Evolutionary conservation across 2,329 filamentous ascomycete genomes (phyloP), one percentile per base, ranked within the genome.

Genomic region (Pseudocercospora crystallina): DNA sequence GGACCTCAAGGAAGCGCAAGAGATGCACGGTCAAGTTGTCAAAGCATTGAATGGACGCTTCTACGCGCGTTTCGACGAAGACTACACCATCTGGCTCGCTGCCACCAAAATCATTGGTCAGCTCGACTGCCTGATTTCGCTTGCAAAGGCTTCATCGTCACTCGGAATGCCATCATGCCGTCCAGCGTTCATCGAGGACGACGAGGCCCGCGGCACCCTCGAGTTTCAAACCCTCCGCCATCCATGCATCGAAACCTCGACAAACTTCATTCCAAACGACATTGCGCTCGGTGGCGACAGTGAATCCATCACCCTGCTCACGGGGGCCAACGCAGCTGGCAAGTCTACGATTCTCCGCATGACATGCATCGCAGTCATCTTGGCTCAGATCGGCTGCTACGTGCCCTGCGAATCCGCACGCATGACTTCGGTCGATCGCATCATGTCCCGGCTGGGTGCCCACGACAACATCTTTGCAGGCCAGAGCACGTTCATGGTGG

Each of bases 381-480:
- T 99, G 83, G 94, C 94, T 0, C 94, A 99, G 67, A 87, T 99
- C 29, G 94, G 94, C 48, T 96, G 92, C 69, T 87, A 95, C 61
- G 83, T 99, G 1, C 94, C 94, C 1, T 91, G 90, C 52, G 77
- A 80, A 13, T 89, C 85, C 2, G 94, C 94, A 1, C 84, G 80
- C 2, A 79, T 99, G 38, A 97, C 92, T 0, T 92, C 94, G 0
- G 84, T 95, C 2, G 94, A 99, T 68, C 89, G 94, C 47, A 97
- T 99, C 76, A 99, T 99, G 94, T 97, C 92, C 8, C 89, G 94
- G 39, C 83, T 99, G 0, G 94, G 94, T 8, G 94, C 94, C 41
- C 96, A 97, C 65, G 94, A 99, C 81, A 97, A 97, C 71, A 99
- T 99, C 63, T 97, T 99, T 67, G 94, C 92, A 1, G 89, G 92